These are phyloP conservation scores for Smittium mucronatum DNA, from an alignment of 371 early-diverging fungal species.

Conservation along the genomic window DNA sequence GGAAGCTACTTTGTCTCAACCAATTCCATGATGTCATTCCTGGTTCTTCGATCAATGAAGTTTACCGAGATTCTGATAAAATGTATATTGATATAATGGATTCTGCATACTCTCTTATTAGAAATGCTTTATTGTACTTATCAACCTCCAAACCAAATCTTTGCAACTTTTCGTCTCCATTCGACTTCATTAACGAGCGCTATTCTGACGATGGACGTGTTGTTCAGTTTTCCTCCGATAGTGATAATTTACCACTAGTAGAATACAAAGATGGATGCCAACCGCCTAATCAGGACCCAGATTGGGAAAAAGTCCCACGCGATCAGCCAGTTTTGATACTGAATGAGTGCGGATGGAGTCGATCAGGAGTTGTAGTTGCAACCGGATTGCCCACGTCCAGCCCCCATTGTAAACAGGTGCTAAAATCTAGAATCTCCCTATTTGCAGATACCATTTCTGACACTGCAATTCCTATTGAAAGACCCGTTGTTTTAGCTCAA, in stretches of 20 bases:
- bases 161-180: neutral
- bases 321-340: slow-evolving; percentile 40
- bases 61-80: slow-evolving; percentile 67
- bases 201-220: neutral
- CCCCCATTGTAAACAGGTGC: neutral
- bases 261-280: neutral
- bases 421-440: neutral
- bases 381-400: slow-evolving; percentile 26
- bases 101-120: slow-evolving; percentile 13
- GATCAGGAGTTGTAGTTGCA: slow-evolving; percentile 53
- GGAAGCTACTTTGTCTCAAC: slow-evolving; percentile 86
- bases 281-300: neutral
- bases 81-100: slow-evolving; percentile 30
- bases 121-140: slow-evolving; percentile 2
- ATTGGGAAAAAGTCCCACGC: slow-evolving; percentile 4
- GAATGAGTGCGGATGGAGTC: slow-evolving; percentile 71
- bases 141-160: slow-evolving; percentile 3
- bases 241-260: neutral
- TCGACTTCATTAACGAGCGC: neutral
- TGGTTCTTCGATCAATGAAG: slow-evolving; percentile 80
- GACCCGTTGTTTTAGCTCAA: slow-evolving; percentile 14
- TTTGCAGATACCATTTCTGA: neutral
- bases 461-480: neutral
- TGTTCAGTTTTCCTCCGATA: neutral
- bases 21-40: slow-evolving; percentile 96